These are phyloP conservation scores for Sanghuangporus weigelae DNA, from an alignment of 1,284 basidiomycete species.

Conservation along the genomic window DNA sequence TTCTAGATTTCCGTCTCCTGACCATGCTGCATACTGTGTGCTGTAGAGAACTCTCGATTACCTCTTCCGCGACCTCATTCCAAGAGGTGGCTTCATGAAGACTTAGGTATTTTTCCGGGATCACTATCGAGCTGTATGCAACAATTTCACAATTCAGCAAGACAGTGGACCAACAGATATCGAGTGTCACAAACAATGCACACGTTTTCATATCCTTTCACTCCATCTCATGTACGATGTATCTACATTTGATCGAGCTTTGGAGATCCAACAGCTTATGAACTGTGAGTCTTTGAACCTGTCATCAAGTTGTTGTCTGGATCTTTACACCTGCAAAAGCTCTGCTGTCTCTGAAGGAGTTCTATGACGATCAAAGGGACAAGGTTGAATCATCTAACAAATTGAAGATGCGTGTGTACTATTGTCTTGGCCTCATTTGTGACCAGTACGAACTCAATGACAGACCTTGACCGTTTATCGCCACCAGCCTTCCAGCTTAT, in stretches of 20 bases:
- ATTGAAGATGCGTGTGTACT: too few relatives aligned
- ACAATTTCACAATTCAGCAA: slow-evolving; percentile 57
- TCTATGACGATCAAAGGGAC: too few relatives aligned
- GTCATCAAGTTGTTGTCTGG: too few relatives aligned
- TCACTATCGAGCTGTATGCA: too few relatives aligned
- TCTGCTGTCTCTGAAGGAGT: too few relatives aligned
- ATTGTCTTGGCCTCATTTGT: slow-evolving; percentile 86
- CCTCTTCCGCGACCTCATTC: too few relatives aligned
- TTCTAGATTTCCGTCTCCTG: background rate
- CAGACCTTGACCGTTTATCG: slow-evolving; percentile 71
- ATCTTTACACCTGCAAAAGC: too few relatives aligned
- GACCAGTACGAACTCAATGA: slow-evolving; percentile 80
- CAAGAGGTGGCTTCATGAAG: too few relatives aligned
- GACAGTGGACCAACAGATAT: slow-evolving; percentile 64
- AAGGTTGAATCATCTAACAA: too few relatives aligned
- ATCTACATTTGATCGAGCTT: slow-evolving; percentile 58
- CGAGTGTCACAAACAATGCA: slow-evolving; percentile 95
- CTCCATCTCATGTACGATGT: slow-evolving; percentile 62
- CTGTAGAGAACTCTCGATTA: too few relatives aligned
- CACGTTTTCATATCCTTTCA: slow-evolving; percentile 88
- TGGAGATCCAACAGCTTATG: slow-evolving; percentile 88
- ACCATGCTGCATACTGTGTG: too few relatives aligned
- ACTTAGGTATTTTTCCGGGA: too few relatives aligned
- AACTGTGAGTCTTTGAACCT: slow-evolving; percentile 60
- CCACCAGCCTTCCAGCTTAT: slow-evolving; percentile 77